Evolutionary conservation across 371 early-diverging fungal genomes (phyloP).

Genomic region (Mucor sp.): DNA sequence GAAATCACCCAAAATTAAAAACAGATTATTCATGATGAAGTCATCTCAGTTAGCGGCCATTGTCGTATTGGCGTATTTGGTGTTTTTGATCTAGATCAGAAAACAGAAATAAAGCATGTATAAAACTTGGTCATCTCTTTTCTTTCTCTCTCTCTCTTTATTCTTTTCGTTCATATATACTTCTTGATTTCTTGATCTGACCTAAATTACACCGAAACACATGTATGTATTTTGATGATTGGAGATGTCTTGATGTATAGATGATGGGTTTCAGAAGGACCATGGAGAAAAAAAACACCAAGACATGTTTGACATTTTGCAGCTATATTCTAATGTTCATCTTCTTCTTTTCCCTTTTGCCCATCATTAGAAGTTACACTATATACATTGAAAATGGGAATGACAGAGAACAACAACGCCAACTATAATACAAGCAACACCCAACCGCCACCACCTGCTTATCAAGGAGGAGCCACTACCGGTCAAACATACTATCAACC

Average conservation of each 20-base stretch:
- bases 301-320: background rate
- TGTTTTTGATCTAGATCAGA: constrained; percentile 1
- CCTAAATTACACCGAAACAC: background rate
- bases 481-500: constrained; percentile 34
- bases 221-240: background rate
- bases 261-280: background rate
- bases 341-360: background rate
- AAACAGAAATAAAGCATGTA: background rate
- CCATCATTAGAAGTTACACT: background rate
- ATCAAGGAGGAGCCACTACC: background rate
- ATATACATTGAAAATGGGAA: background rate
- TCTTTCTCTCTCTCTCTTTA: background rate
- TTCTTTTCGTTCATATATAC: background rate
- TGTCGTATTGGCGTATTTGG: constrained; percentile 1
- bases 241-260: background rate
- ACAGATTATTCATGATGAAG: constrained; percentile 8
- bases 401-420: background rate
- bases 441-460: constrained; percentile 11
- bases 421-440: background rate
- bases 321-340: background rate
- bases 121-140: background rate
- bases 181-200: too few relatives aligned
- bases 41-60: constrained; percentile 4
- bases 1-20: background rate
- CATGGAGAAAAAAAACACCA: background rate